phyloP scores from a whole-genome alignment of 148 eudicot species.

The Cornus suecica region DNA sequence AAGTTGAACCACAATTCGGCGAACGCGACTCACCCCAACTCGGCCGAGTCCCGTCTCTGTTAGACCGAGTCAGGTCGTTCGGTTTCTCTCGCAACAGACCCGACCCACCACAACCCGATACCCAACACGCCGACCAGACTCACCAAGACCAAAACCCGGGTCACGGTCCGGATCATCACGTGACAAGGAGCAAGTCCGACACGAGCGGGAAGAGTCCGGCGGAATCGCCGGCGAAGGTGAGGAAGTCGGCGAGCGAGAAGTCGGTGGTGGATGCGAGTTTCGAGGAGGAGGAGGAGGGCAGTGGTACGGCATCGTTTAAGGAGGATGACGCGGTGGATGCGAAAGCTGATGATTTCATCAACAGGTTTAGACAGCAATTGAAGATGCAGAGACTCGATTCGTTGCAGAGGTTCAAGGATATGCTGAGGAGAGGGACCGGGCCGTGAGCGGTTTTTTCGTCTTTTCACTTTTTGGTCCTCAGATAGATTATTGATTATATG shows the following conservation, averaged over 20 bases:
- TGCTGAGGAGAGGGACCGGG: slow-evolving; percentile 26
- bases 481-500: too few relatives aligned
- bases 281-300: slow-evolving; percentile 15
- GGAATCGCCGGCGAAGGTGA: slow-evolving; percentile 24
- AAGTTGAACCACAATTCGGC: slow-evolving; percentile 3
- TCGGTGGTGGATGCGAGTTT: background rate
- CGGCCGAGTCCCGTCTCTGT: slow-evolving; percentile 44
- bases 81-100: slow-evolving; percentile 15
- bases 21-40: slow-evolving; percentile 15
- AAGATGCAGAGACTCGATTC: slow-evolving; percentile 75
- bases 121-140: background rate
- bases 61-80: slow-evolving; percentile 40
- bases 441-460: background rate
- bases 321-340: slow-evolving; percentile 59
- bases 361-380: slow-evolving; percentile 68
- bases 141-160: background rate
- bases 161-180: slow-evolving; percentile 17
- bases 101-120: background rate
- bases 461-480: background rate
- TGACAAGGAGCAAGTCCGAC: slow-evolving; percentile 23
- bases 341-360: slow-evolving; percentile 73
- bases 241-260: slow-evolving; percentile 34
- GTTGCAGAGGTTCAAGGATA: slow-evolving; percentile 42
- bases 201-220: background rate
- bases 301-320: slow-evolving; percentile 19